phyloP scores from a whole-genome alignment of 164 flowering plant genomes.

The Kalanchoe fedtschenkoi region DNA sequence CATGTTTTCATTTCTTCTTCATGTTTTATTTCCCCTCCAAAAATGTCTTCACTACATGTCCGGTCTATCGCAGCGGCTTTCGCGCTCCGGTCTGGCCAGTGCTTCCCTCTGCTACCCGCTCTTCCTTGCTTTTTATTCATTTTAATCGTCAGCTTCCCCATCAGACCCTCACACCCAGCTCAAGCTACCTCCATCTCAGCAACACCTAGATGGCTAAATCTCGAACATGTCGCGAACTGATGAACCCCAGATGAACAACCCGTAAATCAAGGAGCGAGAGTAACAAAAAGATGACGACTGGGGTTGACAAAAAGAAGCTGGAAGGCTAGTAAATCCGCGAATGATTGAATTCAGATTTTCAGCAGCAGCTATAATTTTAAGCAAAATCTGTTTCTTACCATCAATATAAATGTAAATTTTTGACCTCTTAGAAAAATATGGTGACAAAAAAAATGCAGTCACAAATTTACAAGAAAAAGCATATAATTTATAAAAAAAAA shows the following conservation, averaged over 20 bases:
- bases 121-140: slow-evolving; percentile 42
- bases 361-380: not conserved
- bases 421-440: too few relatives aligned
- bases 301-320: too few relatives aligned
- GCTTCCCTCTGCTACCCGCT: slow-evolving; percentile 27
- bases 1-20: too few relatives aligned
- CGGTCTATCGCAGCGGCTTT: slow-evolving; percentile 31
- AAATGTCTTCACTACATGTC: too few relatives aligned
- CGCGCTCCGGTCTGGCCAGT: slow-evolving; percentile 19
- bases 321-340: not conserved
- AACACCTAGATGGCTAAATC: slow-evolving; percentile 11
- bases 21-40: too few relatives aligned
- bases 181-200: too few relatives aligned
- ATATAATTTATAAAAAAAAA: too few relatives aligned
- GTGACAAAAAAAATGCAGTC: too few relatives aligned
- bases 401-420: too few relatives aligned
- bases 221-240: not conserved
- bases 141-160: slow-evolving; percentile 53
- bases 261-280: not conserved
- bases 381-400: too few relatives aligned
- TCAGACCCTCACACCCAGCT: slow-evolving; percentile 11
- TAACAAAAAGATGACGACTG: not conserved
- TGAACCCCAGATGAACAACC: not conserved
- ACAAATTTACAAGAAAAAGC: too few relatives aligned
- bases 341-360: not conserved